Base-by-base conservation (phyloP, 139 green algal species). In the Closterium sp. region DNA sequence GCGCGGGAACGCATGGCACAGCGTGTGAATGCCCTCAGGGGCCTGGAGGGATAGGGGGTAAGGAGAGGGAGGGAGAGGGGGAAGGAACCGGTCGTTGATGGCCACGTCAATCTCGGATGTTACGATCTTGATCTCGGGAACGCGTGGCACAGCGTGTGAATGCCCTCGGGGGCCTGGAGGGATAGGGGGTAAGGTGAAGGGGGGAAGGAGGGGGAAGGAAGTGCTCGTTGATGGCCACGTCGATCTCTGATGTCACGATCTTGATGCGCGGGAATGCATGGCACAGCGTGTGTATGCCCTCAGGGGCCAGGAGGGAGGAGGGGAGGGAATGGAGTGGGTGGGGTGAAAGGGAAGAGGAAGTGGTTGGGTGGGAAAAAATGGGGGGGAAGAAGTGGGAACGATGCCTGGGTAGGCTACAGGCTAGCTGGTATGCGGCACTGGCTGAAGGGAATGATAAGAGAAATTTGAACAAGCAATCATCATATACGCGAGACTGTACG, bases 221-320 rank as follows among this genome's bases (percentile, higher is more conserved):
- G 22, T 29, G 19, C 2, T 91, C 22, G 79, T 98, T 96, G 2
- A 99, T 94, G 29, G 95, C 95, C 34, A 95, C 93, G 91, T 99
- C 98, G 87, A 99, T 99, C 95, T 99, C 98, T 9, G 95, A 97
- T 6, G 98, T 99, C 88, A 99, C 96, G 84, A 99, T 91, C 93
- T 97, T 98, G 85, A 98, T 93, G 31, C 42, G 70, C 22, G 97
- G 97, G 93, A 96, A 98, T 19, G 31, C 31, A 31, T 89, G 94
- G 95, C 96, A 98, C 24, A 99, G 90, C n/a, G 92, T 90, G 73
- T 97, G 94, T n/a, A 99, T 97, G 91, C 97, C 98, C 94, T 98
- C 96, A 1, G 98, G 97, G 2, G 98, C 97, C 91, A 91, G 91
- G 62, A 87, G 85, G 28, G 84, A 6, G n/a, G 84, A 29, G 1